phyloP scores from a whole-genome alignment of 768 basidiomycete genomes.

The Terana coerulea region DNA sequence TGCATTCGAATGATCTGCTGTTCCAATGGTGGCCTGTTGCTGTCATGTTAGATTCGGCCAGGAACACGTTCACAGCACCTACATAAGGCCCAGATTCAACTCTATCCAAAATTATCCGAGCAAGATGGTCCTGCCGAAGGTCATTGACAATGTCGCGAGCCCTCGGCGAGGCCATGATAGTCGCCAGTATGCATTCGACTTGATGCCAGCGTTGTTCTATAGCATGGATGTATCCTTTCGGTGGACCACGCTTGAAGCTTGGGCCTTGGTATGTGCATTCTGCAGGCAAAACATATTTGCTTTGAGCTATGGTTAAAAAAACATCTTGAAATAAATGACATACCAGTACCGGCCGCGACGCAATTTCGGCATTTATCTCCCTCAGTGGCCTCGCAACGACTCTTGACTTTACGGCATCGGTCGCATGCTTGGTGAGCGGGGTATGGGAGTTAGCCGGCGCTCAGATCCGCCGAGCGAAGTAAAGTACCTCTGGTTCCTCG shows the following conservation, averaged over 20 bases:
- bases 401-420: conserved; percentile 84
- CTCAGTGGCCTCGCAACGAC: conserved; percentile 75
- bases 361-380: conserved; percentile 60
- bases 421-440: conserved; percentile 60
- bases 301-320: neutral
- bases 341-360: conserved; percentile 41
- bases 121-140: conserved; percentile 68
- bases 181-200: conserved; percentile 85
- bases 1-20: too few species aligned
- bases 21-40: too few species aligned
- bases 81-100: conserved; percentile 83
- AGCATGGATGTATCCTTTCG: conserved; percentile 90
- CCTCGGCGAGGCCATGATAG: conserved; percentile 66
- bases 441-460: neutral
- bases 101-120: conserved; percentile 69
- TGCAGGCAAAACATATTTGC: neutral
- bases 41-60: conserved; percentile 8
- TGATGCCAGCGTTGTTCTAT: conserved; percentile 92
- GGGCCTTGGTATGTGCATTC: conserved; percentile 61
- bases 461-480: neutral
- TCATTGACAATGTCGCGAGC: conserved; percentile 61
- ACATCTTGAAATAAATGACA: conserved; percentile 6
- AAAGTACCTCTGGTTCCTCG: conserved; percentile 23
- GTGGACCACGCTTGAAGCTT: conserved; percentile 79
- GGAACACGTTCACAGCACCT: conserved; percentile 20